Base-by-base conservation (phyloP, 2,329 filamentous ascomycete species). In the Calycina herbarum region DNA sequence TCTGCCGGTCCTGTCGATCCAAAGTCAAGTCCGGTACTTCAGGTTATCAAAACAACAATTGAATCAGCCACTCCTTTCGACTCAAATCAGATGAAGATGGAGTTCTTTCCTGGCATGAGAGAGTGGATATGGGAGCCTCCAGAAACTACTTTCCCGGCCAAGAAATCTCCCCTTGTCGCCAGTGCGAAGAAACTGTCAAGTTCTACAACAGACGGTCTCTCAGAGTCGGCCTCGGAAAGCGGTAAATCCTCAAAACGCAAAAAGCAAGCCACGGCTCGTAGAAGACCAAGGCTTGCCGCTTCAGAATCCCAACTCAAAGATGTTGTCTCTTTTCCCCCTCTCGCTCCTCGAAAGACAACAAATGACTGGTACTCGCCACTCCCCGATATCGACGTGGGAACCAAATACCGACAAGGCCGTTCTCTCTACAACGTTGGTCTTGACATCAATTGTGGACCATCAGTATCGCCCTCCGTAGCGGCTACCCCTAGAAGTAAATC, bases 341-440 rank as follows among this genome's bases (percentile, higher is more conserved):
- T 75, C 2, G 66, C 67, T 10, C 54, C 62, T 5, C 69, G 72
- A 38, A 74, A 71, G 60, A 54, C 59, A 5, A 74, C 73, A 6
- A 68, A 33, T 29, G 73, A 74, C 20, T 74, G 73, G 73, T 64
- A 66, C 38, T 71, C 69, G 11, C 73, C 73, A 8, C 69, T 75
- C 17, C 73, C 73, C 5, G 69, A 69, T 33, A 71, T 73, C 13
- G 57, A 64, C 17, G 31, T 45, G 61, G 11, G 57, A 61, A 31
- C 42, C n/a, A 31, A 48, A 57, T 48, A 11, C n/a, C 58, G n/a
- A n/a, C 56, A 61, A 42, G 60, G 66, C 35, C 54, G 48, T 5
- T 69, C 69, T 6, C 65, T 74, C 8, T 72, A 73, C 51, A 62
- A 64, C 13, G 48, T 71, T 29, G 71, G 71, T 6, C 58, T 73